Percentiles rank a stretch among this genome's conserved stretches.
phyloP scores from a whole-genome alignment of 129 eudicot species.

The Dittrichia graveolens region DNA sequence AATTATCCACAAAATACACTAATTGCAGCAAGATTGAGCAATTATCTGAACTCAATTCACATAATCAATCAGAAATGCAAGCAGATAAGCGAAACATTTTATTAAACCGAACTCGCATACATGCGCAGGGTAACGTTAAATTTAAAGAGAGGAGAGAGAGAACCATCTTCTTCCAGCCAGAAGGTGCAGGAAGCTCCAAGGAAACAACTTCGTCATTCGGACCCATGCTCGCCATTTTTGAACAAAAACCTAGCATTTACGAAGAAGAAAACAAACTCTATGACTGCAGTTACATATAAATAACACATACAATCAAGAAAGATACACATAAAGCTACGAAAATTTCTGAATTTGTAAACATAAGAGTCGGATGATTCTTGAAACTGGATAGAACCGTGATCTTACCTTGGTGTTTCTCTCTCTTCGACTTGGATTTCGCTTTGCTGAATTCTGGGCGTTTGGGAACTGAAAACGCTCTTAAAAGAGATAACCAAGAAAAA shows the following conservation, averaged over 20 bases:
- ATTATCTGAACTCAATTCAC: constrained; percentile 13
- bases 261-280: constrained; percentile 16
- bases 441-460: constrained; percentile 32
- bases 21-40: constrained; percentile 10
- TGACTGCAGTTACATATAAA: constrained; percentile 20
- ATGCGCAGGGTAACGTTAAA: constrained; percentile 9
- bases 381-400: constrained; percentile 17
- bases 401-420: constrained; percentile 36
- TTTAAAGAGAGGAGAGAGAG: constrained; percentile 31
- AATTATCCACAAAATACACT: constrained; percentile 7
- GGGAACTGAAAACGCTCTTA: constrained; percentile 30
- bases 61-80: constrained; percentile 14
- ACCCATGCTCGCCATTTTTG: constrained; percentile 57
- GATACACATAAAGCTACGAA: background rate
- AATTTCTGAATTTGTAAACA: constrained; percentile 4
- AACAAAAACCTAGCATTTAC: constrained; percentile 32
- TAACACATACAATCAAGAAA: background rate
- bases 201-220: constrained; percentile 57
- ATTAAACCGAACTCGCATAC: constrained; percentile 10
- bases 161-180: constrained; percentile 80
- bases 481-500: background rate
- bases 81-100: constrained; percentile 5
- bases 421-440: constrained; percentile 38
- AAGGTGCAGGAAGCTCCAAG: constrained; percentile 82
- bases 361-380: constrained; percentile 5